Base-by-base conservation (phyloP, 768 basidiomycete genomes). In the Pulveroboletus sp. region DNA sequence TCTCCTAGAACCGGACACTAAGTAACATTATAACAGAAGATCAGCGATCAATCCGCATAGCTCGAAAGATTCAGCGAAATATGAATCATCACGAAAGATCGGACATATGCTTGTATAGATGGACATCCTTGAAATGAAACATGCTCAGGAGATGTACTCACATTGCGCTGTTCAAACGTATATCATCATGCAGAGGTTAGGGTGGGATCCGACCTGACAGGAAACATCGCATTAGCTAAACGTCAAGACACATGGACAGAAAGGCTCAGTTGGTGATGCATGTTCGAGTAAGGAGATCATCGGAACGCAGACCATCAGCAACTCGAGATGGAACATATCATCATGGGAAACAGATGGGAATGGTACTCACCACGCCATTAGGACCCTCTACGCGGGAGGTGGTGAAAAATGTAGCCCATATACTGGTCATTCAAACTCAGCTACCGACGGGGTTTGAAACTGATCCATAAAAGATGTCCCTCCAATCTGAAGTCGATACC, bases 91-190 rank as follows among this genome's bases (percentile, higher is more conserved):
- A 83, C 75, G 54, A 65, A 68, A 47, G 56, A 60, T 83, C 79
- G 79, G 83, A 84, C 82, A 83, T 83, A 84, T 84, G 82, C 83
- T 84, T 84, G 82, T 84, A 72, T 70, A 65, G 65, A 62, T 68
- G 43, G 69, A 69, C 79, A 83, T 83, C 82, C 68, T 72, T 21
- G 75, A 50, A 10, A 51, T 36, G 46, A 38, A 26, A 46, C 3
- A 28, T n/a, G 18, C 24, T 15, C 15, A n/a, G 18, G 44, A 51
- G 8, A 18, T 5, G 14, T 43, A 35, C 62, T 56, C 54, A 51
- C 47, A 49, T 49, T 8, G 27, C 15, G 49, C 11, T 21, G 47
- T 17, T 5, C 2, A 13, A 15, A 4, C 6, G 9, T 18, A 11
- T 33, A 3, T 36, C 13, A 5, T 14, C 17, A 30, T 24, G 13